A percentile compares a stretch with the other conserved stretches of the same genome.
These are phyloP conservation scores for Ophiocordyceps camponoti-saundersi DNA, from an alignment of 2,329 filamentous ascomycete genomes.

Conservation along the genomic window DNA sequence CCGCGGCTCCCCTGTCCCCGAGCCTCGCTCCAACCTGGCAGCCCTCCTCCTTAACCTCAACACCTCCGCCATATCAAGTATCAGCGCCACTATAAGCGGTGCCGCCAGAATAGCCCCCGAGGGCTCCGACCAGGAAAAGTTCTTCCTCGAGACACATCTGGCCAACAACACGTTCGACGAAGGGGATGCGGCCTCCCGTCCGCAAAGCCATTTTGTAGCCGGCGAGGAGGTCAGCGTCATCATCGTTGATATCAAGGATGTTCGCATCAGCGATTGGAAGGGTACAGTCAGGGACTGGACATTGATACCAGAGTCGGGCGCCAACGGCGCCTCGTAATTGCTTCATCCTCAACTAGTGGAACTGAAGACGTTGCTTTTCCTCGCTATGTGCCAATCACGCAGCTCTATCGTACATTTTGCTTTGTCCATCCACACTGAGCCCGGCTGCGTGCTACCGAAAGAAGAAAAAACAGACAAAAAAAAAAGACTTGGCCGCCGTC, in stretches of 20 bases:
- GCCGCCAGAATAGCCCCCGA: constrained; percentile 53
- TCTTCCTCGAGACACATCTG: constrained; percentile 68
- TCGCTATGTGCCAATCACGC: background rate
- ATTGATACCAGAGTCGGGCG: constrained; percentile 15
- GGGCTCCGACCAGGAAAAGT: constrained; percentile 68
- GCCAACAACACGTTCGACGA: constrained; percentile 82
- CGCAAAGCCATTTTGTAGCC: constrained; percentile 48
- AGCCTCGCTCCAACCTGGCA: constrained; percentile 58
- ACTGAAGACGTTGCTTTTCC: background rate
- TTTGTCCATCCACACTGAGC: background rate
- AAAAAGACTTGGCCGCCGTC: background rate
- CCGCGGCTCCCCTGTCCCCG: constrained; percentile 45
- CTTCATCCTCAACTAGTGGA: background rate
- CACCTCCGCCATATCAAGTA: constrained; percentile 69
- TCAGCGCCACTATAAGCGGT: constrained; percentile 90
- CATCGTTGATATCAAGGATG: background rate
- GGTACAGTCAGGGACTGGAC: background rate
- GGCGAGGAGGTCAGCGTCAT: constrained; percentile 49
- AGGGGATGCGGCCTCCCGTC: constrained; percentile 14
- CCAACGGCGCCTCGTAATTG: background rate
- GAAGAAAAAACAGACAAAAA: too few relatives aligned
- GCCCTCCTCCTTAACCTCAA: constrained; percentile 81
- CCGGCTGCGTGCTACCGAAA: too few relatives aligned
- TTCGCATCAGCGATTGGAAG: background rate
- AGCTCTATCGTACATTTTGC: background rate